Evolutionary conservation across 805 yeast species (phyloP).

Genomic region (Yamadazyma insecticola): DNA sequence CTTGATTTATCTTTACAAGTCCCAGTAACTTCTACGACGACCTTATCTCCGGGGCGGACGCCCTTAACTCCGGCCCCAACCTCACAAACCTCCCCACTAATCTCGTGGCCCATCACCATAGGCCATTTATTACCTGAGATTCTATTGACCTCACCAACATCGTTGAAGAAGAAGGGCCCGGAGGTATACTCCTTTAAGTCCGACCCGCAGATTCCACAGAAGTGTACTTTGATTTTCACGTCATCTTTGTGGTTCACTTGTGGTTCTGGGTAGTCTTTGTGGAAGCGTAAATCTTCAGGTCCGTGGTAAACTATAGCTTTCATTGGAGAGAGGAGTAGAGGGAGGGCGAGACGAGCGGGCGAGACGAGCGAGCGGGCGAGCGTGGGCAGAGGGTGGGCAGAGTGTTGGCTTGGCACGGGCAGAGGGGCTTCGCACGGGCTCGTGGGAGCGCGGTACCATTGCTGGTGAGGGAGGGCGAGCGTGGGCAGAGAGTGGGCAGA

Average conservation of each 20-base stretch:
- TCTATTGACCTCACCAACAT: slow-evolving; percentile 38
- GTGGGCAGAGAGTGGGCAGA: too few relatives aligned
- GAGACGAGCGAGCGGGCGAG: too few relatives aligned
- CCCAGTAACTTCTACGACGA: slow-evolving; percentile 59
- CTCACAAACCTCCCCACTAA: slow-evolving; percentile 55
- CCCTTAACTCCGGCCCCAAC: slow-evolving; percentile 53
- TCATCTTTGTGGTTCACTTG: slow-evolving; percentile 28
- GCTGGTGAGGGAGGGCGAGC: too few relatives aligned
- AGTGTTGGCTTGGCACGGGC: too few relatives aligned
- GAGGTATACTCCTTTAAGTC: slow-evolving; percentile 54
- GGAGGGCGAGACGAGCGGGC: not conserved
- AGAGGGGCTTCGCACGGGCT: too few relatives aligned
- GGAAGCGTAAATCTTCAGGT: slow-evolving; percentile 13
- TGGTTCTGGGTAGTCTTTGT: slow-evolving; percentile 22
- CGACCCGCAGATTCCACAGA: slow-evolving; percentile 63
- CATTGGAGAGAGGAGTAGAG: too few relatives aligned
- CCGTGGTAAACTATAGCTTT: slow-evolving; percentile 22
- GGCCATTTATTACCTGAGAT: slow-evolving; percentile 40
- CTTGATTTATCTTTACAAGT: slow-evolving; percentile 48
- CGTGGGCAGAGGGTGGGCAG: too few relatives aligned
- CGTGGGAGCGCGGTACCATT: too few relatives aligned
- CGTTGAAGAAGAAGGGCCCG: slow-evolving; percentile 57
- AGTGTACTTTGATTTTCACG: slow-evolving; percentile 53
- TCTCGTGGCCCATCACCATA: slow-evolving; percentile 58
- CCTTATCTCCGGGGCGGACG: slow-evolving; percentile 63